These are phyloP conservation scores for Amanita rubescens DNA, from an alignment of 768 basidiomycete genomes.

Conservation along the genomic window DNA sequence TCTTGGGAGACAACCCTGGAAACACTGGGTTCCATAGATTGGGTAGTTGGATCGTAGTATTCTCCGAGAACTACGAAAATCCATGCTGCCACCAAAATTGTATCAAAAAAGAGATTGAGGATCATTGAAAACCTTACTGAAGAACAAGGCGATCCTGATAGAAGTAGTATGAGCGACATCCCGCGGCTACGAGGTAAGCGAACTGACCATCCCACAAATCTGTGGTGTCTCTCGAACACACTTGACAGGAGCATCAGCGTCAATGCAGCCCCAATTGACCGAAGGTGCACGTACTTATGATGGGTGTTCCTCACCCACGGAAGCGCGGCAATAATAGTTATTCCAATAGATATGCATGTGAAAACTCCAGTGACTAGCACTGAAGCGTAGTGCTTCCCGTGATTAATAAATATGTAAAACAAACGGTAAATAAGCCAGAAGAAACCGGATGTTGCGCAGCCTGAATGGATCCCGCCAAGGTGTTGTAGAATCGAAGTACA, in stretches of 20 bases:
- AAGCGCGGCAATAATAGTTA: constrained; percentile 60
- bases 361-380: constrained; percentile 56
- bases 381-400: constrained; percentile 41
- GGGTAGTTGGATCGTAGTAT: constrained; percentile 49
- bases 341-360: constrained; percentile 49
- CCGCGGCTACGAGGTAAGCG: constrained; percentile 4
- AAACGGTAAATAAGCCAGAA: constrained; percentile 65
- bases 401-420: constrained; percentile 43
- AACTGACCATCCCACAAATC: constrained; percentile 71
- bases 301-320: constrained; percentile 79
- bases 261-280: constrained; percentile 72
- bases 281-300: constrained; percentile 58
- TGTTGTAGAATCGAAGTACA: constrained; percentile 73
- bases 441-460: constrained; percentile 70
- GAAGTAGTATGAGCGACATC: constrained; percentile 6
- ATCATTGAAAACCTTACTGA: constrained; percentile 35
- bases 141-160: constrained; percentile 39
- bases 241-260: constrained; percentile 24
- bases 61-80: constrained; percentile 65
- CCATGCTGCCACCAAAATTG: constrained; percentile 36
- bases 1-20: constrained; percentile 57
- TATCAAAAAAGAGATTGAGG: not conserved
- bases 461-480: constrained; percentile 80
- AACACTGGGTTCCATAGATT: constrained; percentile 54
- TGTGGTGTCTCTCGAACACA: constrained; percentile 76